Evolutionary conservation across 768 basidiomycete genomes (phyloP).

Genomic region (Kwoniella europaea): DNA sequence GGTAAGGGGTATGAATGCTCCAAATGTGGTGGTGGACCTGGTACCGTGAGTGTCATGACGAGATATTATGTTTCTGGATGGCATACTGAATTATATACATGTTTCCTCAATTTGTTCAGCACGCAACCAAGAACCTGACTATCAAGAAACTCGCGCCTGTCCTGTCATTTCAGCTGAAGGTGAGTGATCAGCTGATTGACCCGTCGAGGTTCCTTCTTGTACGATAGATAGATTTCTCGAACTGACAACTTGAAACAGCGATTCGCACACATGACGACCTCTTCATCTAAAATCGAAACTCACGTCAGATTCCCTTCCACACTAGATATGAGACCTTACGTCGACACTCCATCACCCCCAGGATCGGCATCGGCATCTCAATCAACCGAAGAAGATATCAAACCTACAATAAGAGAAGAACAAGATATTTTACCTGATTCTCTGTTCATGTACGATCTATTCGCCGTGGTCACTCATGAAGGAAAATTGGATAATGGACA

Average conservation of each 20-base stretch:
- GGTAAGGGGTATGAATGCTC: slow-evolving; percentile 79
- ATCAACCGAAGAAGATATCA: slow-evolving; percentile 5
- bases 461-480: slow-evolving; percentile 92
- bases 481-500: slow-evolving; percentile 94
- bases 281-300: slow-evolving; percentile 82
- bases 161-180: slow-evolving; percentile 94
- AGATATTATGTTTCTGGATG: no score
- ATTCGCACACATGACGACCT: slow-evolving; percentile 74
- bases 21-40: slow-evolving; percentile 66
- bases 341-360: slow-evolving; percentile 16
- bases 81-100: not conserved
- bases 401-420: not conserved
- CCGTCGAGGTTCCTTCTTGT: no score
- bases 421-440: slow-evolving; percentile 61
- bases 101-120: slow-evolving; percentile 58
- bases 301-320: slow-evolving; percentile 79
- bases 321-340: slow-evolving; percentile 88
- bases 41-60: slow-evolving; percentile 31
- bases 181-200: slow-evolving; percentile 52
- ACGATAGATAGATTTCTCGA: no score
- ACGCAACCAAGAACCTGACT: slow-evolving; percentile 82
- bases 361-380: not conserved
- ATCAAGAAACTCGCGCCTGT: slow-evolving; percentile 85
- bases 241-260: slow-evolving; percentile 64
- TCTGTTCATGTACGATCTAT: slow-evolving; percentile 87